Evolutionary conservation across 2,329 filamentous ascomycete species (phyloP).

Genomic region (Xylariaceae sp.): DNA sequence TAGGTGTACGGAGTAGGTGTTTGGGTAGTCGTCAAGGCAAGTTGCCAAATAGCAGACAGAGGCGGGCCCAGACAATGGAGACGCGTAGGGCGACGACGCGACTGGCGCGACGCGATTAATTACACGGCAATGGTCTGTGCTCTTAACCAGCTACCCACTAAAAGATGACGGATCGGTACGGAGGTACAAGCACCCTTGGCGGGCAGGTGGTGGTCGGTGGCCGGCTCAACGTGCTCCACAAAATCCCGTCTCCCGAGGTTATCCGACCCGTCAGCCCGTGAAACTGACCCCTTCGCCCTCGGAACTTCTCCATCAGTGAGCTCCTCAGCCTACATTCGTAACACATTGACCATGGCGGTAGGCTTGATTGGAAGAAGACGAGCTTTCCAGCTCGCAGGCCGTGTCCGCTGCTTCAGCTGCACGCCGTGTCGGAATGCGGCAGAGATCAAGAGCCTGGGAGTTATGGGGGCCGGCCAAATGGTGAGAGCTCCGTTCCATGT

Average conservation of each 20-base stretch:
- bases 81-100: slow-evolving; percentile 20
- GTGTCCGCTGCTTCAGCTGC: slow-evolving; percentile 60
- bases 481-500: slow-evolving; percentile 44
- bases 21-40: too few species aligned
- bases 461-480: slow-evolving; percentile 95
- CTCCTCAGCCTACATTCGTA: too few species aligned
- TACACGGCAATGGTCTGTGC: slow-evolving; percentile 7
- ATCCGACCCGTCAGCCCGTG: too few species aligned
- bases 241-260: slow-evolving; percentile 23
- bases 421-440: slow-evolving; percentile 52
- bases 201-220: slow-evolving; percentile 5
- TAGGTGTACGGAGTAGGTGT: too few species aligned
- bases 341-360: slow-evolving; percentile 11
- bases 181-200: neutral
- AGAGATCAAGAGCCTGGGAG: slow-evolving; percentile 80
- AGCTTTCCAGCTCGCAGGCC: slow-evolving; percentile 29
- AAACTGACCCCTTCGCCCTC: too few species aligned
- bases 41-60: too few species aligned
- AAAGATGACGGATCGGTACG: neutral
- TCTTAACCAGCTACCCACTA: neutral
- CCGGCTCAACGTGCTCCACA: slow-evolving; percentile 10
- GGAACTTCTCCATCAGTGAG: too few species aligned
- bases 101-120: slow-evolving; percentile 9
- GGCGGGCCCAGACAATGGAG: too few species aligned
- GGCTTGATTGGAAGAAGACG: slow-evolving; percentile 31